Evolutionary conservation across 306 rosid species (phyloP).

Genomic region (Vachellia pachyceras): DNA sequence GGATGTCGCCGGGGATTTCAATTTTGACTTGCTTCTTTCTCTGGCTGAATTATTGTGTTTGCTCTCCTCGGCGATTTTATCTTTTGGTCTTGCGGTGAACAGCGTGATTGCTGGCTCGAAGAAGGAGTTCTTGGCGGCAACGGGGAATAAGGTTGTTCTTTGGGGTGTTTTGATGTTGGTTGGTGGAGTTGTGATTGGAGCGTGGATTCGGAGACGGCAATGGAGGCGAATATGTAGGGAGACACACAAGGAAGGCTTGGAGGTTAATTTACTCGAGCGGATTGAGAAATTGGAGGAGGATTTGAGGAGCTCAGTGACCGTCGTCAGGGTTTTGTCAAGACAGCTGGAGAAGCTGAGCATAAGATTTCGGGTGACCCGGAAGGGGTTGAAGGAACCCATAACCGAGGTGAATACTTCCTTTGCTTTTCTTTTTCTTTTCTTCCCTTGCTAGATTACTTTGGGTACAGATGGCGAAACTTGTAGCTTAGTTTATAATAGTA

Average conservation of each 20-base stretch:
- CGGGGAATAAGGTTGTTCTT: slow-evolving; percentile 44
- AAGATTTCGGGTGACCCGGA: slow-evolving; percentile 74
- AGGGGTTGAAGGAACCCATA: slow-evolving; percentile 72
- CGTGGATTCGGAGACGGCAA: slow-evolving; percentile 75
- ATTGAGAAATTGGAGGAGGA: slow-evolving; percentile 86
- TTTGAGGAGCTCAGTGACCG: slow-evolving; percentile 56
- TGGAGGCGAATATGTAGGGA: slow-evolving; percentile 59
- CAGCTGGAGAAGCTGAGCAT: slow-evolving; percentile 92
- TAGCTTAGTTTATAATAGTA: not conserved
- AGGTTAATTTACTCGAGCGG: slow-evolving; percentile 74
- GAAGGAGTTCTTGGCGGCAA: slow-evolving; percentile 43
- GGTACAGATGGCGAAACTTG: not conserved
- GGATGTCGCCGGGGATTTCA: slow-evolving; percentile 40
- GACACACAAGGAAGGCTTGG: slow-evolving; percentile 52
- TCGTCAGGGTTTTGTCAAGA: slow-evolving; percentile 73
- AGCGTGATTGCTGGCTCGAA: slow-evolving; percentile 45
- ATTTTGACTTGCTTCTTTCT: slow-evolving; percentile 62
- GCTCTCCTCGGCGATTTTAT: slow-evolving; percentile 57
- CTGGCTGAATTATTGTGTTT: slow-evolving; percentile 62
- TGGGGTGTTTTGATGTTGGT: slow-evolving; percentile 55
- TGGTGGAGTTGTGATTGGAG: slow-evolving; percentile 60
- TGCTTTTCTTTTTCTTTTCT: not conserved
- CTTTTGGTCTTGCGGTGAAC: slow-evolving; percentile 45
- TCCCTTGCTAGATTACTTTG: not conserved
- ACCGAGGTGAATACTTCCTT: slow-evolving; percentile 63